Evolutionary conservation across 345 rosid genomes (phyloP).

Genomic region (Trapa bicornis): DNA sequence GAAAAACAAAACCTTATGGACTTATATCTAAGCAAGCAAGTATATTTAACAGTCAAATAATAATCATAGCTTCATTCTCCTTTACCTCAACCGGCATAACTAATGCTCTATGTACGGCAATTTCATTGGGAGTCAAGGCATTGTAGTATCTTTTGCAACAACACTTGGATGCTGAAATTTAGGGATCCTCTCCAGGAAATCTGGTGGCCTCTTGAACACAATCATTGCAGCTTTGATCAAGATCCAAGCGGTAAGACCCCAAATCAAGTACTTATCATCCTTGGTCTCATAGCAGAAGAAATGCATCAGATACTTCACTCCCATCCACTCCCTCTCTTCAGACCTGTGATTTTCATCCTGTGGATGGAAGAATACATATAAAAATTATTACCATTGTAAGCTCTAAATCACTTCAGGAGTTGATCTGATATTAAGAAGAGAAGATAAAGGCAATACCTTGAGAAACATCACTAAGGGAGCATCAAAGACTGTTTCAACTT

Average conservation of each 20-base stretch:
- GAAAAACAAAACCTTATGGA: too few species aligned
- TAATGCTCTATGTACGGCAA: neutral
- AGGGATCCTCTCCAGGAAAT: conserved; percentile 44
- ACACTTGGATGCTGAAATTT: conserved; percentile 22
- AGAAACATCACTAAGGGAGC: conserved; percentile 90
- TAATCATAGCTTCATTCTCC: neutral
- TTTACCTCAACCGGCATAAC: neutral
- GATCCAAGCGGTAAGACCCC: conserved; percentile 69
- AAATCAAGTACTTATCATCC: conserved; percentile 26
- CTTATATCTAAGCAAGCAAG: too few species aligned
- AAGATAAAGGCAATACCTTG: conserved; percentile 31
- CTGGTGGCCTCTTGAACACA: conserved; percentile 38
- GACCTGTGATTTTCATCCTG: conserved; percentile 48
- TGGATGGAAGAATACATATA: neutral
- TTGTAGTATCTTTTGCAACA: conserved; percentile 5
- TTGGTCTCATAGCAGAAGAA: conserved; percentile 31
- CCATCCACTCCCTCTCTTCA: conserved; percentile 44
- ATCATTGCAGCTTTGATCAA: conserved; percentile 48
- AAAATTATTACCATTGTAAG: neutral
- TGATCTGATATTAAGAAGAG: neutral
- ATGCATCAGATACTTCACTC: conserved; percentile 37
- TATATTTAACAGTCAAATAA: neutral
- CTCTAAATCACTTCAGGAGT: neutral
- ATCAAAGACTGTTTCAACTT: conserved; percentile 83
- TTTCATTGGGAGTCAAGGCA: conserved; percentile 6